Base-by-base conservation (phyloP, 441 rosid genomes). In the Pelargonium exstipulatum region DNA sequence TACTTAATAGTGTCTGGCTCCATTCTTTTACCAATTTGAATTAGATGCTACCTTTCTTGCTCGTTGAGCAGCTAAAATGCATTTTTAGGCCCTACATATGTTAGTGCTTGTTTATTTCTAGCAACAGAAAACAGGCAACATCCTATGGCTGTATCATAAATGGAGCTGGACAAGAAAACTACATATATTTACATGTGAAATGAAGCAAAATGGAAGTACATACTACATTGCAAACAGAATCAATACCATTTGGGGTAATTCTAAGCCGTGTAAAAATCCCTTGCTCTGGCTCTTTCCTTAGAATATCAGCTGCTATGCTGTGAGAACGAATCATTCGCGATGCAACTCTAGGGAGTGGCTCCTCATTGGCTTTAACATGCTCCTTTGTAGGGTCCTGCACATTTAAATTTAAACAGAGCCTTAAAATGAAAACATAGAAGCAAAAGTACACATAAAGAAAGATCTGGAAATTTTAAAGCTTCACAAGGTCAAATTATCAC, bases 231-330 rank as follows among this genome's bases (percentile, higher is more conserved):
- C 20, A 51, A 10, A 66, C 16, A 62, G 14, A 71, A 62, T 40
- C 55, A 71, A 76, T 87, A 95, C 99, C 98, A 57, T 35, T 74
- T 29, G 96, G 99, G 69, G 75, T 75, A 71, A 95, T 83, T 69
- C 73, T 84, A 71, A 95, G 98, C 37, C 91, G 91, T 20, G 87
- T 90, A 83, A 95, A 92, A 45, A 87, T 90, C 74, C 89, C 99
- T 0, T 95, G 98, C 84, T 95, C 99, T 1, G 98, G 98, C 80
- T 90, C 99, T 80, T 85, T 95, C 83, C 99, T 87, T 49, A 95
- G 81, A 81, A 95, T 90, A 77, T 95, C 99, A 75, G 99, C 99
- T 0, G 99, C 92, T 9, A 90, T 87, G 75, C 99, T 92, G 71
- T 95, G 99, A 29, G 99, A 88, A 60, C 95, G 90, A 78, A 95